Percentiles rank a stretch among this genome's conserved stretches.
phyloP scores from a whole-genome alignment of 108 stramenopile genomes.

The Skeletonema costatum region DNA sequence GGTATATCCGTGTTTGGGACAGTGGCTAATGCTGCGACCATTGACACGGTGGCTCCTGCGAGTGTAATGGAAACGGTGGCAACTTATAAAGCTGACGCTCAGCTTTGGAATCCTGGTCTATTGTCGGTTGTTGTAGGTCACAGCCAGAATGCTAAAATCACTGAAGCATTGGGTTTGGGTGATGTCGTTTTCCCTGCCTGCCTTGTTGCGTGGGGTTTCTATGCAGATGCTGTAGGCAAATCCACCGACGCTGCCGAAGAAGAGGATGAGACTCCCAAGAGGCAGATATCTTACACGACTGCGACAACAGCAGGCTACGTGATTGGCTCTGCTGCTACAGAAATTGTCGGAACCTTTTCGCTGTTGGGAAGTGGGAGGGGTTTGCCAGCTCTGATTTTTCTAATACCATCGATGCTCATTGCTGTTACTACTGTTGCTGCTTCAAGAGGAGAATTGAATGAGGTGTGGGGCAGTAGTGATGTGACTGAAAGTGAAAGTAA shows the following conservation, averaged over 20 bases:
- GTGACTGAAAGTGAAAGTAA: background rate
- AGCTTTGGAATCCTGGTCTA: conserved; percentile 54
- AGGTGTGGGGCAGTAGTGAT: conserved; percentile 16
- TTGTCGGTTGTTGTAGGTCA: conserved; percentile 45
- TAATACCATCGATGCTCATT: conserved; percentile 51
- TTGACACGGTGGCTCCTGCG: background rate
- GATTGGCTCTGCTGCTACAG: conserved; percentile 43
- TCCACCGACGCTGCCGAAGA: background rate
- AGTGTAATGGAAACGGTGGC: conserved; percentile 1
- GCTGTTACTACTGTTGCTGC: conserved; percentile 23
- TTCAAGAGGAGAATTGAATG: conserved; percentile 33
- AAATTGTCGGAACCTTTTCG: conserved; percentile 49
- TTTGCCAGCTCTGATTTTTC: conserved; percentile 53
- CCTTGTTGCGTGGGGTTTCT: conserved; percentile 42
- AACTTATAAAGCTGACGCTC: background rate
- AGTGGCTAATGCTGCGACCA: conserved; percentile 24
- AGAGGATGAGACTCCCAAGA: background rate
- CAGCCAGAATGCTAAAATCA: conserved; percentile 12
- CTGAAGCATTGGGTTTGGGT: conserved; percentile 56
- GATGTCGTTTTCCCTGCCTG: conserved; percentile 64
- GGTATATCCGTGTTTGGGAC: conserved; percentile 32
- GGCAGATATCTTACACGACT: conserved; percentile 19
- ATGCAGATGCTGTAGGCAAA: conserved; percentile 24
- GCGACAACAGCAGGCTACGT: conserved; percentile 43
- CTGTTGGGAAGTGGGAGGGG: conserved; percentile 31